Evolutionary conservation across 139 green algal species (phyloP).

Genomic region (Pycnococcus provasolii): DNA sequence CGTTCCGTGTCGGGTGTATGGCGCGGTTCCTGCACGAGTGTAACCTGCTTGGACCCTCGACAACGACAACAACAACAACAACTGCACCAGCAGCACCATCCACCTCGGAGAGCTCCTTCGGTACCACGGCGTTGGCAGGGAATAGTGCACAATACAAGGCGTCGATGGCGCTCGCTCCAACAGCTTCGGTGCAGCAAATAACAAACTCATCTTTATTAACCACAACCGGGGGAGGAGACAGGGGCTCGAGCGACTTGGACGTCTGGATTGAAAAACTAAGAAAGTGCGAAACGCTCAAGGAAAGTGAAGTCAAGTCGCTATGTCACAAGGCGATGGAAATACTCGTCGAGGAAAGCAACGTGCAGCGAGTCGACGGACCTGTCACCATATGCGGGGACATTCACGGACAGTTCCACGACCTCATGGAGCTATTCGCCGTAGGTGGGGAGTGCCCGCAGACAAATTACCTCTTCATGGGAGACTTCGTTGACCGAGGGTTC

Average conservation of each 20-base stretch:
- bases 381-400: constrained; percentile 94
- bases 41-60: too few species aligned
- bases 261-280: constrained; percentile 89
- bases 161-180: too few species aligned
- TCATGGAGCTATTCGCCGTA: constrained; percentile 95
- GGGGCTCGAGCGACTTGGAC: constrained; percentile 52
- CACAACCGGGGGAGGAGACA: too few species aligned
- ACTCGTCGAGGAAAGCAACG: constrained; percentile 95
- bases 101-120: too few species aligned
- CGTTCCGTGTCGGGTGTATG: too few species aligned
- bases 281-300: constrained; percentile 80
- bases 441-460: constrained; percentile 90
- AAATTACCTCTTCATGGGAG: constrained; percentile 99
- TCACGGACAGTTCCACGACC: constrained; percentile 91
- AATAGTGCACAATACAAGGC: too few species aligned
- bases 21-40: too few species aligned
- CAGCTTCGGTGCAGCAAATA: too few species aligned
- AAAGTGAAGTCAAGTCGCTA: constrained; percentile 84
- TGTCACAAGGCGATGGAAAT: constrained; percentile 89
- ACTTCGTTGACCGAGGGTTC: constrained; percentile 98
- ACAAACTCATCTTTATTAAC: too few species aligned
- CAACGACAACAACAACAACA: too few species aligned
- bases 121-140: too few species aligned
- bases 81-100: too few species aligned
- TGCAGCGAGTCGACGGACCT: constrained; percentile 87